These are phyloP conservation scores for Sclerotinia spermophila DNA, from an alignment of 2,329 filamentous ascomycete genomes.

Conservation along the genomic window DNA sequence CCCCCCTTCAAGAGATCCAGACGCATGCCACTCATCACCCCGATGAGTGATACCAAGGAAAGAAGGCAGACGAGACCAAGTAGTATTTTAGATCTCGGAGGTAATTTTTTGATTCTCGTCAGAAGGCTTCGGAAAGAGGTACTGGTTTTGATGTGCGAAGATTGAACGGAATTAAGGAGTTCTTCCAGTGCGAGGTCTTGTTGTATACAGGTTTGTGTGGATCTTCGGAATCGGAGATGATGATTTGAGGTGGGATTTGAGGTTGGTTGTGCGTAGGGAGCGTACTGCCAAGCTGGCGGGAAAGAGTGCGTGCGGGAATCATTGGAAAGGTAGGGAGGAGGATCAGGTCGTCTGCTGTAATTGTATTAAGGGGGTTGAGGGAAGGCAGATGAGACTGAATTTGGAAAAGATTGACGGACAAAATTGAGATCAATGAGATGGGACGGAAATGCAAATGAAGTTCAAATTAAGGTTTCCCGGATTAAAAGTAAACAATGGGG, in stretches of 20 bases:
- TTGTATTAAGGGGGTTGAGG: background rate
- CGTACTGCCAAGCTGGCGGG: constrained; percentile 3
- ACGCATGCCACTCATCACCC: background rate
- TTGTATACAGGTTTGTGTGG: background rate
- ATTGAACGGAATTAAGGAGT: constrained; percentile 9
- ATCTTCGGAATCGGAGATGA: constrained; percentile 6
- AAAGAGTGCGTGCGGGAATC: constrained; percentile 8
- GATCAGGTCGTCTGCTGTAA: background rate
- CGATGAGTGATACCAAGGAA: background rate
- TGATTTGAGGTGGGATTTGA: constrained; percentile 1
- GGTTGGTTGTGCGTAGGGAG: constrained; percentile 12
- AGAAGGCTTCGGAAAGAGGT: background rate
- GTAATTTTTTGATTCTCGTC: background rate
- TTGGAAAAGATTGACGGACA: background rate
- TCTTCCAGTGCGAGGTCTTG: background rate
- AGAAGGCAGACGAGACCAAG: constrained; percentile 4
- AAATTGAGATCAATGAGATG: background rate
- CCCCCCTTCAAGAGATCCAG: background rate
- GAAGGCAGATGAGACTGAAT: background rate
- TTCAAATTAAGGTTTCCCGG: background rate
- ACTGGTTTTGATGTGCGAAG: background rate
- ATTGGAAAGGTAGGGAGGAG: background rate
- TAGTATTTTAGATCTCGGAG: background rate
- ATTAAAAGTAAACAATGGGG: background rate
- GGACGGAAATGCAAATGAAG: background rate